Evolutionary conservation across 208 protist genomes (phyloP).

Genomic region (Trypanosoma avium): DNA sequence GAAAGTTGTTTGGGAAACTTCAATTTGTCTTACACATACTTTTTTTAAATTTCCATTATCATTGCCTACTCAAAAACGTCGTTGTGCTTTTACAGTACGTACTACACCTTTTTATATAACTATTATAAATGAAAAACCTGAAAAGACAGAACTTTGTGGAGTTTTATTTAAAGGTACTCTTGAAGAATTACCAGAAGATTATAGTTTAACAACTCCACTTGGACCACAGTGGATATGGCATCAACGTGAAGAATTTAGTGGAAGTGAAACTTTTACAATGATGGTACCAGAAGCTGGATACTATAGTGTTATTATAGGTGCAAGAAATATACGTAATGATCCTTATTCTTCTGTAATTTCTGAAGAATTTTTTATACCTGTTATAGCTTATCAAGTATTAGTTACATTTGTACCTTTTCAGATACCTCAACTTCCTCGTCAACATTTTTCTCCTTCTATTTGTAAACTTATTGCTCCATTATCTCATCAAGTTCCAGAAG

Average conservation of each 20-base stretch:
- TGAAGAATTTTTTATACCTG: conserved; percentile 49
- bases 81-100: conserved; percentile 40
- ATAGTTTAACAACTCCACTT: conserved; percentile 28
- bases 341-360: conserved; percentile 60
- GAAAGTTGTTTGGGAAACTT: conserved; percentile 47
- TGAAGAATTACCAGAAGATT: conserved; percentile 48
- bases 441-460: conserved; percentile 68
- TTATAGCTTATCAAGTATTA: conserved; percentile 69
- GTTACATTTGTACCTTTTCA: conserved; percentile 70
- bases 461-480: conserved; percentile 74
- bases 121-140: conserved; percentile 47
- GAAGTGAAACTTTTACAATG: conserved; percentile 74
- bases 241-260: conserved; percentile 59
- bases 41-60: conserved; percentile 58
- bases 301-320: conserved; percentile 74
- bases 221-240: conserved; percentile 82
- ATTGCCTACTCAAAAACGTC: conserved; percentile 49
- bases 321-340: conserved; percentile 59
- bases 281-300: conserved; percentile 73
- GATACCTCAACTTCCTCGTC: conserved; percentile 60
- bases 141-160: conserved; percentile 72
- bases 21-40: conserved; percentile 58
- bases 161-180: conserved; percentile 68
- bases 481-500: conserved; percentile 40
- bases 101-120: conserved; percentile 73